These are phyloP conservation scores for Paramecium bursaria DNA, from an alignment of 73 alveolate species.

Conservation along the genomic window DNA sequence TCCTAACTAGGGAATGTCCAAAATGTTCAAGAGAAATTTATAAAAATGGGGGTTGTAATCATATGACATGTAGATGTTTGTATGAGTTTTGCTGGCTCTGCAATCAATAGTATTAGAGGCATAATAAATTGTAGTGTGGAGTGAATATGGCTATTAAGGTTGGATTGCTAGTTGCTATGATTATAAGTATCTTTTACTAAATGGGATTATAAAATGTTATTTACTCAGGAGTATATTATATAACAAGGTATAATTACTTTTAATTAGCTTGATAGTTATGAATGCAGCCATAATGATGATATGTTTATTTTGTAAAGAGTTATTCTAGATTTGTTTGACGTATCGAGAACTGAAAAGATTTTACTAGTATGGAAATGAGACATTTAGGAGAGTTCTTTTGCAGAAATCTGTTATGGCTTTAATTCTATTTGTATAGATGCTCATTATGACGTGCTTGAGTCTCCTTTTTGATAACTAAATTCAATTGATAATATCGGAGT, in stretches of 20 bases:
- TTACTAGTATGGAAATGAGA: conserved; percentile 49
- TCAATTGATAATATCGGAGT: too few relatives aligned
- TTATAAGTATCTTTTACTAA: conserved; percentile 17
- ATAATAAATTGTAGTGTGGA: neutral
- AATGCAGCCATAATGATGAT: conserved; percentile 30
- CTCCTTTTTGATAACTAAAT: too few relatives aligned
- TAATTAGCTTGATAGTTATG: neutral
- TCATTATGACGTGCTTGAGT: too few relatives aligned
- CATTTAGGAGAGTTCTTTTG: conserved; percentile 17
- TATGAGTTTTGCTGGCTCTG: conserved; percentile 69
- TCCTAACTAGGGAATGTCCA: conserved; percentile 54
- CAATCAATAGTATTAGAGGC: conserved; percentile 20
- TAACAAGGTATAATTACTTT: neutral
- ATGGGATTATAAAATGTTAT: neutral
- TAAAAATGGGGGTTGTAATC: conserved; percentile 70
- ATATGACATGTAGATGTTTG: conserved; percentile 70
- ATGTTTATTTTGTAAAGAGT: conserved; percentile 1
- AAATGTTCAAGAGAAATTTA: conserved; percentile 54
- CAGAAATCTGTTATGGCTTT: conserved; percentile 10
- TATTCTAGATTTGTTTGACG: neutral
- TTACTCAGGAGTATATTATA: neutral
- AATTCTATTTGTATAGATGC: neutral
- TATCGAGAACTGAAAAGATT: neutral
- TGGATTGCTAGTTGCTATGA: neutral
- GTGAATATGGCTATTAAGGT: neutral